Evolutionary conservation across 495 filamentous ascomycete species (phyloP).

Genomic region (Penicillium chermesinum): DNA sequence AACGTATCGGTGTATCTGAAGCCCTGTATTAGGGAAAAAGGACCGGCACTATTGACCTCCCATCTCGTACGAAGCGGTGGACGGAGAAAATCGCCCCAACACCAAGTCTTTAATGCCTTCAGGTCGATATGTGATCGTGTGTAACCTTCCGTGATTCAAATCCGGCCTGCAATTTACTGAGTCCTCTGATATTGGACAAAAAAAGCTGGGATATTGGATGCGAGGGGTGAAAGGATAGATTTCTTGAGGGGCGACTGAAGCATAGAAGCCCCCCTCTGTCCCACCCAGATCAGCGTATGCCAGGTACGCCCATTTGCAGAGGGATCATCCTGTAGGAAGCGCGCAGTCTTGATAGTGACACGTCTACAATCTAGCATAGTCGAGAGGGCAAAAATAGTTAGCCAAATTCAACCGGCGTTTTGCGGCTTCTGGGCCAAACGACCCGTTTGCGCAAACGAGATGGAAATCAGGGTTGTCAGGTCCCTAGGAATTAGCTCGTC

Average conservation of each 20-base stretch:
- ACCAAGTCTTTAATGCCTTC: too few species aligned
- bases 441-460: conserved; percentile 11
- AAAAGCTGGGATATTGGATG: not conserved
- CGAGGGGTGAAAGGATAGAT: too few species aligned
- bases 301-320: conserved; percentile 4
- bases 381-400: conserved; percentile 5
- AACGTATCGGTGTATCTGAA: not conserved
- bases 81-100: too few species aligned
- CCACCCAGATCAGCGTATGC: not conserved
- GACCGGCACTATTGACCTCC: too few species aligned
- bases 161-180: not conserved
- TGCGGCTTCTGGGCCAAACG: conserved; percentile 20
- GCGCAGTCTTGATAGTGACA: not conserved
- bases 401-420: conserved; percentile 14
- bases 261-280: conserved; percentile 17
- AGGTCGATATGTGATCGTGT: too few species aligned
- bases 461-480: conserved; percentile 13
- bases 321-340: not conserved
- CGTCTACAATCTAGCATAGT: not conserved
- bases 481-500: not conserved
- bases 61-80: too few species aligned
- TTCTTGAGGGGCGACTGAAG: conserved; percentile 17
- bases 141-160: not conserved
- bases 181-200: conserved; percentile 1
- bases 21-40: too few species aligned